Evolutionary conservation across 805 yeast species (phyloP).

Genomic region (Martiniozyma abietophila): DNA sequence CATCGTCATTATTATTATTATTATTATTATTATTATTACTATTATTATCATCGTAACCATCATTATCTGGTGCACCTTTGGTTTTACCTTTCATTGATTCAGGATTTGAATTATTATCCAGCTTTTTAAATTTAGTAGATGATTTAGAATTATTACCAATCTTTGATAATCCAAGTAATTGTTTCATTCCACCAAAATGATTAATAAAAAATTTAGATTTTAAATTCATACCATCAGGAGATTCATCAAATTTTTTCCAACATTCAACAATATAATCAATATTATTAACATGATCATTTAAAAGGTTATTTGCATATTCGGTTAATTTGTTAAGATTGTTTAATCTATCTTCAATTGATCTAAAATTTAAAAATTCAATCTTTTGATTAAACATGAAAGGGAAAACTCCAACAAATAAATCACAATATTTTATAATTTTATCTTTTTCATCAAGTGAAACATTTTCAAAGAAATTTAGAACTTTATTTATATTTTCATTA

Average conservation of each 20-base stretch:
- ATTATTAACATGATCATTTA: constrained; percentile 20
- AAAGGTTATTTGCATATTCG: constrained; percentile 19
- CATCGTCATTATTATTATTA: constrained; percentile 21
- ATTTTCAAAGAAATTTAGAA: constrained; percentile 12
- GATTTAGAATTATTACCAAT: too few relatives aligned
- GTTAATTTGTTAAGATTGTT: constrained; percentile 9
- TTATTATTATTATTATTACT: background rate
- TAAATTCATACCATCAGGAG: constrained; percentile 16
- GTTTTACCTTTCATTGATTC: too few relatives aligned
- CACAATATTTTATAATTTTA: constrained; percentile 9
- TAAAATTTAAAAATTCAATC: constrained; percentile 12
- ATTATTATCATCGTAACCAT: too few relatives aligned
- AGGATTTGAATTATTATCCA: constrained; percentile 1
- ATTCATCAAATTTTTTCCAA: constrained; percentile 24
- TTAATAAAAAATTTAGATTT: constrained; percentile 22
- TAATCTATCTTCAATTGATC: constrained; percentile 11
- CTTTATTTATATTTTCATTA: constrained; percentile 14
- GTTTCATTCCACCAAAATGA: constrained; percentile 22
- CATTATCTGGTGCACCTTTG: background rate
- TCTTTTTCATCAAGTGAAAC: constrained; percentile 2
- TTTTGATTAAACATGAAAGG: constrained; percentile 23
- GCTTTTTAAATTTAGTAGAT: background rate
- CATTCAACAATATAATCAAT: constrained; percentile 19
- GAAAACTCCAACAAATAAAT: constrained; percentile 23
- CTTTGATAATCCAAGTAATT: constrained; percentile 6